These are phyloP conservation scores for Cystofilobasidium macerans DNA, from an alignment of 768 basidiomycete genomes.

Conservation along the genomic window DNA sequence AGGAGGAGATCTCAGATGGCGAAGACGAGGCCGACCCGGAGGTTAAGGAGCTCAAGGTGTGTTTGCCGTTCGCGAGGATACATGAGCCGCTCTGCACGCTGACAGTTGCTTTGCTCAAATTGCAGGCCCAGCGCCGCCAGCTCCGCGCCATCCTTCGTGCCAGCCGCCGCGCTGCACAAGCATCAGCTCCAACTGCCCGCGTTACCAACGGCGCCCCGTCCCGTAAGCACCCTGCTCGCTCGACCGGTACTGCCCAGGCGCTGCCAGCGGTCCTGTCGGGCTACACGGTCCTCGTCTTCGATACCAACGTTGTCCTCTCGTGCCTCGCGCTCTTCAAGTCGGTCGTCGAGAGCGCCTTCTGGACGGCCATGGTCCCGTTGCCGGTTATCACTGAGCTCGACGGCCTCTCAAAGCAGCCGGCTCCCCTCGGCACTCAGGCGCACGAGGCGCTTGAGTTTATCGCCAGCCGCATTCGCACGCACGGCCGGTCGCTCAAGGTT, in stretches of 20 bases:
- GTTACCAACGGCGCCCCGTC: not conserved
- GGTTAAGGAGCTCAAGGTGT: constrained; percentile 69
- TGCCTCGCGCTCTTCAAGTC: constrained; percentile 61
- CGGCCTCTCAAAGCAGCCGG: constrained; percentile 57
- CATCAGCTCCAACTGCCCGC: not conserved
- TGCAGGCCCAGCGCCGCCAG: constrained; percentile 21
- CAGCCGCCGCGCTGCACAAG: not conserved
- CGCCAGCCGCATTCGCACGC: constrained; percentile 60
- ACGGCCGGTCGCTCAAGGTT: constrained; percentile 70
- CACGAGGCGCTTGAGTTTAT: constrained; percentile 62
- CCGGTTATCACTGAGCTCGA: constrained; percentile 89
- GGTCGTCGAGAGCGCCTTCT: constrained; percentile 64
- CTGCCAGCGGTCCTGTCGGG: constrained; percentile 53
- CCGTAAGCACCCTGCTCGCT: not conserved
- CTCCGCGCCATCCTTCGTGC: constrained; percentile 2
- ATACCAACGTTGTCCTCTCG: constrained; percentile 87
- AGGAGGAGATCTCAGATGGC: constrained; percentile 38
- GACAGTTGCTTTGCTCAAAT: not conserved
- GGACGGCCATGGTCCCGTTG: constrained; percentile 84
- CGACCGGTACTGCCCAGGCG: not conserved
- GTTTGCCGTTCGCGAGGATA: constrained; percentile 13
- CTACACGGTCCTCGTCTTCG: constrained; percentile 80
- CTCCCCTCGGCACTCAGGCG: constrained; percentile 63
- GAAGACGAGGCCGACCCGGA: constrained; percentile 43
- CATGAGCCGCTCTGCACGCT: not conserved